These are phyloP conservation scores for Oligophagozyma castellii DNA, from an alignment of 1,139 yeast species.

Conservation along the genomic window DNA sequence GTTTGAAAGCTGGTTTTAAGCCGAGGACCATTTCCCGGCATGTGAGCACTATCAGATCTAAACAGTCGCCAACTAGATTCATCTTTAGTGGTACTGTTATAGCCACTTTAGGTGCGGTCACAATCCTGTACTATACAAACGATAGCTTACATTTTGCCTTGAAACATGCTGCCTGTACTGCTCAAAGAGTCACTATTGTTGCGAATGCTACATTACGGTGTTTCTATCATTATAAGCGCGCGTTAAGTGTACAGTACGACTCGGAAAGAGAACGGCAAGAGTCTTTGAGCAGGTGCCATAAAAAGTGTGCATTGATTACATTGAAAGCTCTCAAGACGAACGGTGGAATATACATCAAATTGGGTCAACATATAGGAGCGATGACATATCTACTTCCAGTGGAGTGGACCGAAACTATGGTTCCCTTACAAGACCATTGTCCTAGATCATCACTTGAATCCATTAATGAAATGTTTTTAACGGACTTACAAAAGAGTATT, in stretches of 20 bases:
- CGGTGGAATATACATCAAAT: conserved; percentile 86
- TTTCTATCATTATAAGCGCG: conserved; percentile 47
- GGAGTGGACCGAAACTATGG: conserved; percentile 95
- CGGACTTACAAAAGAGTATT: conserved; percentile 51
- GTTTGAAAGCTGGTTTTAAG: too few species aligned
- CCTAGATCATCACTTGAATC: conserved; percentile 68
- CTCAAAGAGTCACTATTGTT: conserved; percentile 50
- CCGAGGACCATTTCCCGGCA: too few species aligned
- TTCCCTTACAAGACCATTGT: conserved; percentile 82
- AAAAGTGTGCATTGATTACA: conserved; percentile 66
- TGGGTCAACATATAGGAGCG: conserved; percentile 91
- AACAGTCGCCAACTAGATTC: too few species aligned
- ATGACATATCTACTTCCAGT: conserved; percentile 78
- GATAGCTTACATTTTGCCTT: conserved; percentile 27
- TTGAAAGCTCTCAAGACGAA: conserved; percentile 66
- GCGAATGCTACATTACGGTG: conserved; percentile 50
- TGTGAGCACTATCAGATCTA: too few species aligned
- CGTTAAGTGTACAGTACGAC: conserved; percentile 28
- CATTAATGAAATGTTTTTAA: conserved; percentile 46
- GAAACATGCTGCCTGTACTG: conserved; percentile 27
- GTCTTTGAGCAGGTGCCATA: conserved; percentile 54
- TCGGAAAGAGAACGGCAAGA: conserved; percentile 35
- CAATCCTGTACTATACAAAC: conserved; percentile 24
- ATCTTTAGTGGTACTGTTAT: conserved; percentile 2
- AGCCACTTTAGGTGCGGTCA: conserved; percentile 8